phyloP scores from a whole-genome alignment of 2,329 filamentous ascomycete species.

The Myotisia sp. region DNA sequence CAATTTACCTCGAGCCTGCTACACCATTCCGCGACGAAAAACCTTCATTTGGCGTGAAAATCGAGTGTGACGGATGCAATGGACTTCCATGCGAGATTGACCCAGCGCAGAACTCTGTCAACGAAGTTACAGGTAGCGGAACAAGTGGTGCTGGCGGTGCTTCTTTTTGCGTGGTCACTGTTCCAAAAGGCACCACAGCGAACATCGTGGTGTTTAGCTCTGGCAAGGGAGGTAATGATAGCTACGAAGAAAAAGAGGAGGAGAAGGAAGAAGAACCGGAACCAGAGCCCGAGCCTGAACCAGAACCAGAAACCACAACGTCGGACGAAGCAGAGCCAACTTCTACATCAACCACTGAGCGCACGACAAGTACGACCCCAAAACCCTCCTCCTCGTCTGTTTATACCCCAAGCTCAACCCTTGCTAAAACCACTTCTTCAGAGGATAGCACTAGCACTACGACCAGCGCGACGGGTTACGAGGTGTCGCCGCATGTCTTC shows the following conservation, averaged over 20 bases:
- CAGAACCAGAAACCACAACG: slow-evolving; percentile 9
- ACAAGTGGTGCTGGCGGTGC: slow-evolving; percentile 52
- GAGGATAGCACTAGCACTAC: slow-evolving; percentile 6
- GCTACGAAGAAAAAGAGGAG: slow-evolving; percentile 7
- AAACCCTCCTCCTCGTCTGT: slow-evolving; percentile 14
- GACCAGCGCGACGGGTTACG: slow-evolving; percentile 4
- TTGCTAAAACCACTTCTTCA: slow-evolving; percentile 3
- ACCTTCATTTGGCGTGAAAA: slow-evolving; percentile 54
- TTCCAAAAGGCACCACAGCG: slow-evolving; percentile 50
- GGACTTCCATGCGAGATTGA: slow-evolving; percentile 63
- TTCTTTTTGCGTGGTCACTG: slow-evolving; percentile 63
- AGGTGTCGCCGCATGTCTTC: slow-evolving; percentile 7
- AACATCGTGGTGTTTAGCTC: slow-evolving; percentile 50
- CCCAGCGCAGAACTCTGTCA: slow-evolving; percentile 41
- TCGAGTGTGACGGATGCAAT: slow-evolving; percentile 57
- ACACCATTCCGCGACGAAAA: slow-evolving; percentile 41
- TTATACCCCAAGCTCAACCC: slow-evolving; percentile 9
- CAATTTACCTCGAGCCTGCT: slow-evolving; percentile 47
- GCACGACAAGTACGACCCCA: slow-evolving; percentile 13
- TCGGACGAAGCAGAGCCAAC: slow-evolving; percentile 5
- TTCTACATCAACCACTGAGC: slow-evolving; percentile 13
- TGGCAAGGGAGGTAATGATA: slow-evolving; percentile 26
- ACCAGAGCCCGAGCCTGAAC: not conserved
- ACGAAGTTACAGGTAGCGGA: slow-evolving; percentile 44
- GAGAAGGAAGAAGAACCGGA: not conserved